Base-by-base conservation (phyloP, 805 yeast genomes). In the Cephaloascus albidus region DNA sequence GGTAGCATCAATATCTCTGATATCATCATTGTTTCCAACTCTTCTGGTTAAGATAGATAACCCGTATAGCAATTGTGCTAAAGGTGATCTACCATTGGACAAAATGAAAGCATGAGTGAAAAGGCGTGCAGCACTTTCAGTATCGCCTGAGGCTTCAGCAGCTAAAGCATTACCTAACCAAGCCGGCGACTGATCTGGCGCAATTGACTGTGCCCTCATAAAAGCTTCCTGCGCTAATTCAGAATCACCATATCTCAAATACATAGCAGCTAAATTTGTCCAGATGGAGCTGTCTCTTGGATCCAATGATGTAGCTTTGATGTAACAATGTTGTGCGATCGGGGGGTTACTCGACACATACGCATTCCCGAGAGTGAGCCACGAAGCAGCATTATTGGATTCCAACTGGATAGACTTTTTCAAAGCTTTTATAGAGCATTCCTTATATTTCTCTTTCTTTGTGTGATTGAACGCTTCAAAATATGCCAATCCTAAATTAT, bases 251-350 rank as follows among this genome's bases (percentile, higher is more conserved):
- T 72, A 68, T 23, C 74, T 67, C 42, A 90, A 60, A 47, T 85
- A 89, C 28, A 93, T 63, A 4, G 84, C 72, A 0, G 95, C 96
- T 42, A 93, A 62, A 48, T 86, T 85, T 14, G 80, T 71, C 96
- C 97, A 93, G 4, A 80, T 72, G 15, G 62, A 61, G 3, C 81
- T 74, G 40, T 84, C 85, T 39, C 76, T 74, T 4, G 84, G 74
- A 36, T 85, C 81, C 32, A 88, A 58, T 0, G 85, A 69, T 2
- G 80, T 61, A 1, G 97, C 89, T 45, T 85, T 82, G 49, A 93
- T 84, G 50, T 85, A 86, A 55, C 96, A 87, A 60, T 93, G 99
- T 58, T 93, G 99, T 0, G 97, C 68, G 4, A 86, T 83, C 36
- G 74, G 71, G 0, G 90, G 80, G 46, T 78, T 83, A 3, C 67